Conservation (phyloP, 345 rosid species). For the Aurinia saxatilis region DNA sequence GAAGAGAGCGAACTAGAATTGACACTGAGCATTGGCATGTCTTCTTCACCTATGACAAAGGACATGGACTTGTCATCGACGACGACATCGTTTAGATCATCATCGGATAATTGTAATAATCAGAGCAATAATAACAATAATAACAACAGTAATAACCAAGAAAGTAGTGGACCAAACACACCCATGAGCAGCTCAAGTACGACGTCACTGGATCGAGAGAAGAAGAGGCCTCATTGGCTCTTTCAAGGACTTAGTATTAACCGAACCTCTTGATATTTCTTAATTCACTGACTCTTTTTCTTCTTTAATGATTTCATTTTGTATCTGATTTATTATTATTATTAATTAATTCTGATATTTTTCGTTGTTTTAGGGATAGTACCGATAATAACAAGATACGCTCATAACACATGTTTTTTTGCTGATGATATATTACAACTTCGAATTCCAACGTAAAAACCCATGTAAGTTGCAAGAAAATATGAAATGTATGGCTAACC, state of each 20-base stretch:
- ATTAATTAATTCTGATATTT: too few species aligned
- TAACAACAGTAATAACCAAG: conserved; percentile 22
- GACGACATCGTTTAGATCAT: conserved; percentile 28
- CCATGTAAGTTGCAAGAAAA: too few species aligned
- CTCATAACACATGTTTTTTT: too few species aligned
- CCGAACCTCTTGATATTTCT: conserved; percentile 35
- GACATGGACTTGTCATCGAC: conserved; percentile 25
- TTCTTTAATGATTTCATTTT: not conserved
- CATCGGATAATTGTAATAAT: conserved; percentile 32
- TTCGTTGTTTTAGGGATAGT: too few species aligned
- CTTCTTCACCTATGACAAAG: conserved; percentile 26
- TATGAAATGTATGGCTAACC: too few species aligned
- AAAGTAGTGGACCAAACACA: conserved; percentile 41
- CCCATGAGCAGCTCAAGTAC: conserved; percentile 52
- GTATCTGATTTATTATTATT: conserved; percentile 13
- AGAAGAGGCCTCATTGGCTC: conserved; percentile 65
- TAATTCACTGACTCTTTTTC: conserved; percentile 23
- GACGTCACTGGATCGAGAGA: conserved; percentile 52
- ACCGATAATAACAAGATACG: too few species aligned
- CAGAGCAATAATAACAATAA: conserved; percentile 14
- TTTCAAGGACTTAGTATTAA: conserved; percentile 52
- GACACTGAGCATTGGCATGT: conserved; percentile 61
- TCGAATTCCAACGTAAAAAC: too few species aligned
- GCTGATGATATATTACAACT: too few species aligned
- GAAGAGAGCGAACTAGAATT: conserved; percentile 57